Percentiles rank a stretch among this genome's conserved stretches.
Evolutionary conservation across 306 rosid genomes (phyloP).

Genomic region (Trifolium dubium): DNA sequence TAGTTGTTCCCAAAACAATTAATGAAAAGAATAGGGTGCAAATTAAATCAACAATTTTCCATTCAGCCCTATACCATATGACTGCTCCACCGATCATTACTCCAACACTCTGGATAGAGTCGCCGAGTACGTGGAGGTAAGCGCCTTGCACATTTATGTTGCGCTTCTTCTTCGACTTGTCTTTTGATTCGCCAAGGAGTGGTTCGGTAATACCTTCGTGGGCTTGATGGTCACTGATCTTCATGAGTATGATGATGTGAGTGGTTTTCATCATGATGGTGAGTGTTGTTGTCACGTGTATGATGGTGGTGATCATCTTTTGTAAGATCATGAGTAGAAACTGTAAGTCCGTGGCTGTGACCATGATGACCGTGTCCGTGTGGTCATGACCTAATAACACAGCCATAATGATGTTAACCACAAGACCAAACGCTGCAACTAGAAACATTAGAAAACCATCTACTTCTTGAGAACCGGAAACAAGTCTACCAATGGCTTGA

Average conservation of each 20-base stretch:
- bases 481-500: slow-evolving; percentile 70
- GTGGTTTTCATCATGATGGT: slow-evolving; percentile 39
- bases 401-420: slow-evolving; percentile 74
- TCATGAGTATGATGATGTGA: slow-evolving; percentile 41
- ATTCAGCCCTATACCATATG: slow-evolving; percentile 70
- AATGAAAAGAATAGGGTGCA: slow-evolving; percentile 73
- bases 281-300: slow-evolving; percentile 44
- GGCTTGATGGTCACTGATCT: slow-evolving; percentile 37
- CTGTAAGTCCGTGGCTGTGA: slow-evolving; percentile 53
- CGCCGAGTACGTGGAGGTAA: slow-evolving; percentile 84
- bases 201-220: slow-evolving; percentile 45
- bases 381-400: slow-evolving; percentile 76
- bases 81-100: slow-evolving; percentile 85
- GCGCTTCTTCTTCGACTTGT: slow-evolving; percentile 43
- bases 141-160: slow-evolving; percentile 78
- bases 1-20: slow-evolving; percentile 71
- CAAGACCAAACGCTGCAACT: slow-evolving; percentile 70
- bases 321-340: slow-evolving; percentile 51
- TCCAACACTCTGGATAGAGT: slow-evolving; percentile 73
- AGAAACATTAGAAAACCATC: slow-evolving; percentile 71
- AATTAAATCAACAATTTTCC: slow-evolving; percentile 72
- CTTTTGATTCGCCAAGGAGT: slow-evolving; percentile 54
- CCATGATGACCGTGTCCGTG: slow-evolving; percentile 50
- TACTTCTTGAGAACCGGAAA: slow-evolving; percentile 50
- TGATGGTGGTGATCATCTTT: slow-evolving; percentile 54